These are phyloP conservation scores for Keithomyces neogunnii DNA, from an alignment of 2,329 filamentous ascomycete genomes.

Conservation along the genomic window DNA sequence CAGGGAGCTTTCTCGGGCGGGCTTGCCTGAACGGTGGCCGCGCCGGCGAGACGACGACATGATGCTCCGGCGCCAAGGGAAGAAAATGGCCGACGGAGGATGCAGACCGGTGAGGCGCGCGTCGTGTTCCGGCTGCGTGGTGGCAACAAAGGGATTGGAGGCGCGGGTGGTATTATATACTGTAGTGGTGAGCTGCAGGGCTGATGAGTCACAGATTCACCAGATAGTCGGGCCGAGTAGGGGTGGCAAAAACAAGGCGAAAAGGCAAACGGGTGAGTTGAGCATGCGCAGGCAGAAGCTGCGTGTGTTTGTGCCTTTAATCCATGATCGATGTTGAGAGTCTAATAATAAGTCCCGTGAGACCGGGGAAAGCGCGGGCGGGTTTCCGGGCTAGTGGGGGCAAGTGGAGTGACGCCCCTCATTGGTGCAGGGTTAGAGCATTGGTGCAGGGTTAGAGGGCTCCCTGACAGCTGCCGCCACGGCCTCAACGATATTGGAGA, in stretches of 20 bases:
- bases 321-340: too few species aligned
- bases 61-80: neutral
- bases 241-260: neutral
- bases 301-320: too few species aligned
- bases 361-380: too few species aligned
- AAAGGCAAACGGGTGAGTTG: neutral
- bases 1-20: conserved; percentile 2
- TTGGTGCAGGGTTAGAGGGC: too few species aligned
- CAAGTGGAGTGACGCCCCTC: too few species aligned
- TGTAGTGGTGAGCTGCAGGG: neutral
- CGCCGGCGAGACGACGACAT: conserved; percentile 5
- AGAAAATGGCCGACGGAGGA: neutral
- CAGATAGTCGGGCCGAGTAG: neutral
- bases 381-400: too few species aligned
- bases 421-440: too few species aligned
- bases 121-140: neutral
- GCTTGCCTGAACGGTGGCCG: neutral
- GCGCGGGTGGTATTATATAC: neutral
- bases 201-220: neutral
- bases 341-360: too few species aligned
- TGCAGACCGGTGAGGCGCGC: neutral
- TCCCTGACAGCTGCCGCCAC: too few species aligned
- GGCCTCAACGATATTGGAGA: too few species aligned
- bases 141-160: neutral
- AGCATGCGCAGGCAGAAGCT: neutral